A percentile compares a stretch with the other conserved stretches of the same genome.
Conservation (phyloP, 345 rosid species). For the Linum usitatissimum region DNA sequence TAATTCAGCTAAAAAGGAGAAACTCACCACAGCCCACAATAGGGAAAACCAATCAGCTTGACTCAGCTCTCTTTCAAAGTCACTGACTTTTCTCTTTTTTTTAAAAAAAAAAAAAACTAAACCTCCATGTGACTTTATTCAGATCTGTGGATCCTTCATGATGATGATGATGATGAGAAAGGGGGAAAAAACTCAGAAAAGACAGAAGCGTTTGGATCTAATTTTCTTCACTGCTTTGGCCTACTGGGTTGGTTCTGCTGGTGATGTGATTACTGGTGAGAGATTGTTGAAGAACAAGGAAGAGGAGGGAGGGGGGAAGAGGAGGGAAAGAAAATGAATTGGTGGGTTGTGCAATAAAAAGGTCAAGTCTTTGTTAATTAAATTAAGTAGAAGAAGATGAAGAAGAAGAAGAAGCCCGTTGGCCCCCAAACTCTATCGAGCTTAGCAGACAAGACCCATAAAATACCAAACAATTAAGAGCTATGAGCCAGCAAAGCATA, state of each 20-base stretch:
- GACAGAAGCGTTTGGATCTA: background rate
- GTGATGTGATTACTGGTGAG: constrained; percentile 1
- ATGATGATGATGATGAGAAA: background rate
- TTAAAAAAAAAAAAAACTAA: too few species aligned
- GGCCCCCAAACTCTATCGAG: constrained; percentile 15
- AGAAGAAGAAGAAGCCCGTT: background rate
- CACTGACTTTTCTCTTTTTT: background rate
- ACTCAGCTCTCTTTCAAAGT: constrained; percentile 9
- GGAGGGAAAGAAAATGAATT: constrained; percentile 1
- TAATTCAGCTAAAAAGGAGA: constrained; percentile 8
- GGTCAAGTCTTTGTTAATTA: constrained; percentile 7
- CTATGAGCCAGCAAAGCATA: constrained; percentile 68
- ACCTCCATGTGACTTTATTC: constrained; percentile 23
- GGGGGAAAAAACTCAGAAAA: constrained; percentile 4
- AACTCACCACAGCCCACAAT: constrained; percentile 24
- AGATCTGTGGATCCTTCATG: constrained; percentile 54
- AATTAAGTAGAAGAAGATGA: background rate
- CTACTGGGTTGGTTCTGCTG: background rate
- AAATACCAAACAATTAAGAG: constrained; percentile 53
- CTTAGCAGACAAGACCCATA: constrained; percentile 58
- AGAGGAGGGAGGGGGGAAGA: background rate
- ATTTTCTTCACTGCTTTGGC: background rate
- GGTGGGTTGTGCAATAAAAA: constrained; percentile 3
- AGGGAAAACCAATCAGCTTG: constrained; percentile 4
- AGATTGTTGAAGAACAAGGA: constrained; percentile 9